phyloP scores from a whole-genome alignment of 257 asterid species.

The Lycium ferocissimum region DNA sequence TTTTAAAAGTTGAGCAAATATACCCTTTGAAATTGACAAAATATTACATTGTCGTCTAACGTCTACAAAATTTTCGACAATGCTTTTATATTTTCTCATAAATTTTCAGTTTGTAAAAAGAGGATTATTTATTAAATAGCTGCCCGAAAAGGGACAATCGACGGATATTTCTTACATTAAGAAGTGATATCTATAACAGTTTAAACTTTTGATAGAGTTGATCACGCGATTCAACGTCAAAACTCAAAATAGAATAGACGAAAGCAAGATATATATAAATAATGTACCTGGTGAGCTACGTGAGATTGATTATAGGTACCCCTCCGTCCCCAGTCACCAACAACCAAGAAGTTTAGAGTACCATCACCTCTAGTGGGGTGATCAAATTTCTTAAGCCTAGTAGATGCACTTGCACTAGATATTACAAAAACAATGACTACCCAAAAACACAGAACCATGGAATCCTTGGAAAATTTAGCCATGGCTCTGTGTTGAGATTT shows the following conservation, averaged over 20 bases:
- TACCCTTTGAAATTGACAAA: too few species aligned
- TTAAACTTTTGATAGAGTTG: not conserved
- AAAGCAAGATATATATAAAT: not conserved
- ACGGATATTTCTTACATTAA: not conserved
- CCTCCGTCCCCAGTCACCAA: slow-evolving; percentile 98
- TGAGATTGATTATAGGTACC: slow-evolving; percentile 83
- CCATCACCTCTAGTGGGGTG: slow-evolving; percentile 66
- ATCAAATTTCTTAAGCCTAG: slow-evolving; percentile 60
- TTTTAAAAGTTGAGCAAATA: too few species aligned
- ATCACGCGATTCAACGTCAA: not conserved
- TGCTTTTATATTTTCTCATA: too few species aligned
- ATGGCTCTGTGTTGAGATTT: slow-evolving; percentile 46
- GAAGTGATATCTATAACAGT: not conserved
- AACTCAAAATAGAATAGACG: not conserved
- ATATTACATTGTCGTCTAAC: too few species aligned
- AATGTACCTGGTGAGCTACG: slow-evolving; percentile 70
- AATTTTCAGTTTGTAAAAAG: too few species aligned
- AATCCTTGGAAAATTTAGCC: slow-evolving; percentile 46
- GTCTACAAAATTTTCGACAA: too few species aligned
- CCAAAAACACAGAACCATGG: slow-evolving; percentile 61
- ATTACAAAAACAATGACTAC: slow-evolving; percentile 31
- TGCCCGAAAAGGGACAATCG: too few species aligned
- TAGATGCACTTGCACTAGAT: slow-evolving; percentile 23
- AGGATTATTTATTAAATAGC: too few species aligned
- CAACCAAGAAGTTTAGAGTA: slow-evolving; percentile 68